These are phyloP conservation scores for Cladophialophora bantiana DNA, from an alignment of 2,329 filamentous ascomycete species.

Conservation along the genomic window DNA sequence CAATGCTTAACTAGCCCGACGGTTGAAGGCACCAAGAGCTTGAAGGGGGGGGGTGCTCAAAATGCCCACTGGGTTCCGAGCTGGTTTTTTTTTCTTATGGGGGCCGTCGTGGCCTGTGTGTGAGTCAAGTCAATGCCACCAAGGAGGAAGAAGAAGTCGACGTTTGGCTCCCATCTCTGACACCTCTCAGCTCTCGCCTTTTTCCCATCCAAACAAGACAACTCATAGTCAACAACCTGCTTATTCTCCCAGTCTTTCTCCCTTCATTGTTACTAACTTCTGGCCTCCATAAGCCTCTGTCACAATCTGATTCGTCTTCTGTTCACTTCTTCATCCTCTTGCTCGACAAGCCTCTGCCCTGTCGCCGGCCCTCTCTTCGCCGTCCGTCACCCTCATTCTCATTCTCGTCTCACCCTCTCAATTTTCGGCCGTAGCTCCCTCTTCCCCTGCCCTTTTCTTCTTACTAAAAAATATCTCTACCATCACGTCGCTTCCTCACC, in stretches of 20 bases:
- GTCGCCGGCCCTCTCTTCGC: not conserved
- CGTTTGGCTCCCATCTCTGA: not conserved
- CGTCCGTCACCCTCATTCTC: too few species aligned
- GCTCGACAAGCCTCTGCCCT: not conserved
- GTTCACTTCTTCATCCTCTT: not conserved
- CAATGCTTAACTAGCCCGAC: conserved; percentile 2
- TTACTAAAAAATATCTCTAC: not conserved
- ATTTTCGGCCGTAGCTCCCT: not conserved
- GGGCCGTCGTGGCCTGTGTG: too few species aligned
- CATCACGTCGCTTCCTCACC: not conserved
- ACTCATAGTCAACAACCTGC: not conserved
- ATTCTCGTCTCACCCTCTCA: not conserved
- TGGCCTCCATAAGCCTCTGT: conserved; percentile 1
- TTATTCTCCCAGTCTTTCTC: not conserved
- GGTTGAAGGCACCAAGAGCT: not conserved
- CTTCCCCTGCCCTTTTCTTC: not conserved
- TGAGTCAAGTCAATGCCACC: too few species aligned
- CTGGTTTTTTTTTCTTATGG: too few species aligned
- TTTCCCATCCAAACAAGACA: too few species aligned
- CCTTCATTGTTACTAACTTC: not conserved
- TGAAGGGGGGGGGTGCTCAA: too few species aligned
- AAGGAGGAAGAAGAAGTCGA: too few species aligned
- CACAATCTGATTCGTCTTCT: conserved; percentile 1
- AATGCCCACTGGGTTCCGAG: too few species aligned
- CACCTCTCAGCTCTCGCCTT: too few species aligned